These are phyloP conservation scores for Maudiozyma barnettii DNA, from an alignment of 805 yeast species.

Conservation along the genomic window DNA sequence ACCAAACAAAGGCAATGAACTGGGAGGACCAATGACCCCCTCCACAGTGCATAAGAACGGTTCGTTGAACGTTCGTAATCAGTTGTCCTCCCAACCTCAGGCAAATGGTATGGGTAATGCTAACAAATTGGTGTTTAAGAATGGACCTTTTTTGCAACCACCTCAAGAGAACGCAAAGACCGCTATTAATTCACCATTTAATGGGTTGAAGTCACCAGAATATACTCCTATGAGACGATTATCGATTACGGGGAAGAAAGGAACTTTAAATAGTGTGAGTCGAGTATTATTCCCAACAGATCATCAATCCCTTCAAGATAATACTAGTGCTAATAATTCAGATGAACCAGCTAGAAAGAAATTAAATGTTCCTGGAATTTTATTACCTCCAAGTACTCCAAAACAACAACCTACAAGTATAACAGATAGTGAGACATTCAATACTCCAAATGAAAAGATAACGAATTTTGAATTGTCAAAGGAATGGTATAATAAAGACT, in stretches of 20 bases:
- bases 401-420: neutral
- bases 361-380: neutral
- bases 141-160: slow-evolving; percentile 11
- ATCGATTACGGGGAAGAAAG: slow-evolving; percentile 4
- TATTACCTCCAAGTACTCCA: slow-evolving; percentile 1
- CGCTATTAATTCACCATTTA: slow-evolving; percentile 11
- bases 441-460: slow-evolving; percentile 31
- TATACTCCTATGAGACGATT: slow-evolving; percentile 20
- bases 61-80: no score
- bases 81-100: neutral
- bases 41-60: slow-evolving; percentile 10
- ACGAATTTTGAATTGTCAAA: slow-evolving; percentile 27
- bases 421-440: slow-evolving; percentile 12
- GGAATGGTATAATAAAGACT: slow-evolving; percentile 28
- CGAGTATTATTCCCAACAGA: slow-evolving; percentile 20
- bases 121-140: slow-evolving; percentile 4
- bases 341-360: neutral
- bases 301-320: neutral
- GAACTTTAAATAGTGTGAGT: slow-evolving; percentile 12
- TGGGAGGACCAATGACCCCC: slow-evolving; percentile 18
- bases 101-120: neutral
- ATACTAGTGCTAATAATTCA: neutral
- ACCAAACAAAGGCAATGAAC: slow-evolving; percentile 5
- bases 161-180: slow-evolving; percentile 5
- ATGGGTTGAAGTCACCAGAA: slow-evolving; percentile 27